Base-by-base conservation (phyloP, 139 green algal genomes). In the Picochlorum costavermella region DNA sequence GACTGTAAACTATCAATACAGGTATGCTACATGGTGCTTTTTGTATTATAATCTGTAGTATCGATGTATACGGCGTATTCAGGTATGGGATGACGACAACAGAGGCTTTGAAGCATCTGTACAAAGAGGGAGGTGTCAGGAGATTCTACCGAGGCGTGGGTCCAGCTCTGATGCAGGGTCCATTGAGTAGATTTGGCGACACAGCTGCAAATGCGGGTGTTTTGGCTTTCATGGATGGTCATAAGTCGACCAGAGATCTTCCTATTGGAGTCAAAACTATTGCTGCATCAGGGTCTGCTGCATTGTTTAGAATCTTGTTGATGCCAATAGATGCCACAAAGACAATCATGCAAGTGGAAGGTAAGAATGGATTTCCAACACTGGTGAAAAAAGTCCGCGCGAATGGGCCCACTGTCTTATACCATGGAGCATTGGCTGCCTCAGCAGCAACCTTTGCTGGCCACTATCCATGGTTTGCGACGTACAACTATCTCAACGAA, bases 291-390 rank as follows among this genome's bases (percentile, higher is more conserved):
- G 30, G 76, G 2, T 65, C 72, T 1, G 90, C 87, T 4, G 89
- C 73, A 16, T 8, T 45, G 2, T 96, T 90, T 75, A 82, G 90
- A 49, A 96, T 97, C 69, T 69, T 90, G 25, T 76, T 97, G 6
- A 95, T 95, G 87, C 90, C 90, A 3, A 73, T 97, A 51, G 90
- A 97, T 61, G 87, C 90, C 3, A 67, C 76, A 36, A 97, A 97
- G 80, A 97, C 90, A 48, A 96, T 87, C 75, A 84, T 96, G 81
- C 90, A 78, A 84, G 86, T 94, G 28, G 85, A 95, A 72, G 88
- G 87, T 61, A 74, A 78, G 26, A 69, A 76, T 55, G 86, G 84
- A 14, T 59, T 93, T 13, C 23, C 37, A 6, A 69, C 75, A 31
- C 77, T 96, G 49, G 25, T 63, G 10, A 55, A 65, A 37, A 96